Percentiles rank a stretch among this genome's conserved stretches.
Conservation (phyloP, 1,284 basidiomycete species). For the Nidula niveotomentosa region DNA sequence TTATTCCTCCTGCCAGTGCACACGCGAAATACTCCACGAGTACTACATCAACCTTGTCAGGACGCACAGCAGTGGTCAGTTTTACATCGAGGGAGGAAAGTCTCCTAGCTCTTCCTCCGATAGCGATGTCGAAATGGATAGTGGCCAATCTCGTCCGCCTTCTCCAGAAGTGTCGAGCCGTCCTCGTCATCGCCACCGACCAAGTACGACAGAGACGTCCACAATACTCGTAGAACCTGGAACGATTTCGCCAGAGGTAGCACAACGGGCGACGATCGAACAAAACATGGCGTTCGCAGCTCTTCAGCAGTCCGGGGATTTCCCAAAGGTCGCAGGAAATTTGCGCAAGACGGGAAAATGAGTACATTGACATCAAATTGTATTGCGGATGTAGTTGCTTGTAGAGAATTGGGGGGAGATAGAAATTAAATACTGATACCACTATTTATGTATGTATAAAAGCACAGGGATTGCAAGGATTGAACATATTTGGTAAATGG, state of each 20-base stretch:
- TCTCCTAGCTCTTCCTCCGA: constrained; percentile 46
- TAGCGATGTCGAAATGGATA: constrained; percentile 60
- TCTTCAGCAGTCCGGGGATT: constrained; percentile 39
- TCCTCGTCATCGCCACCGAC: constrained; percentile 19
- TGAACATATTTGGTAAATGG: constrained; percentile 23
- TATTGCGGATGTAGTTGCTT: constrained; percentile 9
- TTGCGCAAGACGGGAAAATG: too few species aligned
- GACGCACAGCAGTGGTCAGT: constrained; percentile 65
- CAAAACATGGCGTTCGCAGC: constrained; percentile 82
- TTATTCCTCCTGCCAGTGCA: constrained; percentile 57
- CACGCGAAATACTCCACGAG: constrained; percentile 76
- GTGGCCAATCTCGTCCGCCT: constrained; percentile 46
- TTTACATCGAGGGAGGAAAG: constrained; percentile 47
- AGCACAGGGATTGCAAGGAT: constrained; percentile 27
- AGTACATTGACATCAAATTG: too few species aligned
- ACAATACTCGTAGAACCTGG: constrained; percentile 56
- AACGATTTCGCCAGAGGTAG: constrained; percentile 41
- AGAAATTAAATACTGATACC: constrained; percentile 30
- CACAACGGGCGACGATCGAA: constrained; percentile 67
- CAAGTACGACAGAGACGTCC: constrained; percentile 37
- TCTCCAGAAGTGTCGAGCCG: constrained; percentile 38
- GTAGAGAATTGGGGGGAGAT: constrained; percentile 8
- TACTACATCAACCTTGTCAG: constrained; percentile 85
- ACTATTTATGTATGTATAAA: constrained; percentile 28
- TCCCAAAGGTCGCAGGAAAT: constrained; percentile 4